A percentile compares a stretch with the other conserved stretches of the same genome.
phyloP scores from a whole-genome alignment of 176 grass and related monocot genomes.

The Oropetium thomaeum region DNA sequence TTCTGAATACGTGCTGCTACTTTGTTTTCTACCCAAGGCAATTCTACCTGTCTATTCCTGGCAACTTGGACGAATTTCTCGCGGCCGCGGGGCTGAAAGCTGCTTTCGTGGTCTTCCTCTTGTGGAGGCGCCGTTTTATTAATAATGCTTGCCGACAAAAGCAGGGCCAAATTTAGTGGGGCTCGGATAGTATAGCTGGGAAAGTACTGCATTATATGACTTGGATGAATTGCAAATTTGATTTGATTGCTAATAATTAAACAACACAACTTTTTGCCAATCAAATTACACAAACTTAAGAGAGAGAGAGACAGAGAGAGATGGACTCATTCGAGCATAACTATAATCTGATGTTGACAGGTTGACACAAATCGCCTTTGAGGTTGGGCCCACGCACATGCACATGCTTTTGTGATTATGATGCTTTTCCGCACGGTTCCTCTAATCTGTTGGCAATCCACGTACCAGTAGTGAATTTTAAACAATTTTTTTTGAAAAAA shows the following conservation, averaged over 20 bases:
- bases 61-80: neutral
- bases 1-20: neutral
- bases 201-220: neutral
- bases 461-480: neutral
- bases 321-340: neutral
- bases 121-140: neutral
- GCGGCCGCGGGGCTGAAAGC: too few species aligned
- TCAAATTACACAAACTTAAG: neutral
- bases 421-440: neutral
- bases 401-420: constrained; percentile 16
- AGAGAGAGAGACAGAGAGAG: neutral
- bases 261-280: neutral
- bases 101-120: neutral
- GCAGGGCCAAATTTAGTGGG: neutral
- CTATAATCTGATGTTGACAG: neutral
- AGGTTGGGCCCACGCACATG: constrained; percentile 28
- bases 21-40: neutral
- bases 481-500: neutral
- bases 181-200: neutral
- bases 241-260: too few species aligned
- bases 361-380: neutral
- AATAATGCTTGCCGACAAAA: constrained; percentile 7
- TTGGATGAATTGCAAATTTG: neutral
- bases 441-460: neutral
- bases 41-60: neutral